Evolutionary conservation across 1,139 yeast species (phyloP).

Genomic region (Pichia sp.): DNA sequence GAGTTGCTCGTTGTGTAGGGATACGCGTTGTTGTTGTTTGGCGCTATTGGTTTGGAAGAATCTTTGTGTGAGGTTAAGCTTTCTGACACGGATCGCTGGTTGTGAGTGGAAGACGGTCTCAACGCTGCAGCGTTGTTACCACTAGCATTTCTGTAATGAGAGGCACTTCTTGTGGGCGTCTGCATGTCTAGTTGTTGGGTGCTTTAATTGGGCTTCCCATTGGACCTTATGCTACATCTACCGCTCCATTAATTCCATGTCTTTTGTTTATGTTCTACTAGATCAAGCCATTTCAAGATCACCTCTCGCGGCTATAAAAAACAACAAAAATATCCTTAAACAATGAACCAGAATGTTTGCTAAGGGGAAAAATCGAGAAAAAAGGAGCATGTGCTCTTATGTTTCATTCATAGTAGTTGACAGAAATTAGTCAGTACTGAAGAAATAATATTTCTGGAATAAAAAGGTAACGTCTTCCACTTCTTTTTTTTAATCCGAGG

Average conservation of each 20-base stretch:
- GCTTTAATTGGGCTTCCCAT: neutral
- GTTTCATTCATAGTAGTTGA: no score
- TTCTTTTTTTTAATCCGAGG: no score
- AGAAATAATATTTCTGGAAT: no score
- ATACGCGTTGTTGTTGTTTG: conserved; percentile 1
- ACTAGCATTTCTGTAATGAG: neutral
- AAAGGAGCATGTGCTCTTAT: no score
- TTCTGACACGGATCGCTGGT: conserved; percentile 17
- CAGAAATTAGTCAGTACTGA: no score
- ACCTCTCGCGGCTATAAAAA: neutral
- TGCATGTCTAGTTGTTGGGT: conserved; percentile 4
- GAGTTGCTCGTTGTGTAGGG: neutral
- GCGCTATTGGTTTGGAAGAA: neutral
- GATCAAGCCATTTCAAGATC: neutral
- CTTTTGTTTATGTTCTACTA: neutral
- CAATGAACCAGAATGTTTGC: neutral
- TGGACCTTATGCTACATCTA: neutral
- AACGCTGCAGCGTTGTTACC: neutral
- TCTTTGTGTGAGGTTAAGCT: conserved; percentile 11
- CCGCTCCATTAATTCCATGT: neutral
- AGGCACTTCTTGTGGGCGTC: conserved; percentile 12
- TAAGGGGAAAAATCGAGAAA: neutral
- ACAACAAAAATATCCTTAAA: neutral
- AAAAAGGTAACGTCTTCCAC: no score
- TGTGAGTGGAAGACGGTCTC: neutral